Conservation (phyloP, 805 yeast genomes). For the Wickerhamiella dianesei region DNA sequence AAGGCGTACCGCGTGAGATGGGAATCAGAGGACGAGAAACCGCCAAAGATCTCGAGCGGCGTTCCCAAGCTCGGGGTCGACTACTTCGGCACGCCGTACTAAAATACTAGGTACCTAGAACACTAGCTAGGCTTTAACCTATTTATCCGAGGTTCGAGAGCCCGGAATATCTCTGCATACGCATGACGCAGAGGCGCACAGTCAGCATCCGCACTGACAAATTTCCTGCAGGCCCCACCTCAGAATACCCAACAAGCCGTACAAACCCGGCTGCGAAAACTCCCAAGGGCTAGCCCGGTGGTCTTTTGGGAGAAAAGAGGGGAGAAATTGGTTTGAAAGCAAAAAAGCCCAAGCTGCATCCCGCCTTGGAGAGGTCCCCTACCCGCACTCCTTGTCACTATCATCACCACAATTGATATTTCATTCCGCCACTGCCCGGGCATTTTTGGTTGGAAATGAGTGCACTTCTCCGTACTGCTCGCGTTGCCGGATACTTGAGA, state of each 20-base stretch:
- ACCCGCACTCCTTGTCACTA: too few species aligned
- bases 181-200: background rate
- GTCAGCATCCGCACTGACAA: background rate
- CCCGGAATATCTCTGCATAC: background rate
- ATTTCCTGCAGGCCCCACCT: background rate
- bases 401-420: background rate
- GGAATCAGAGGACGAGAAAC: conserved; percentile 33
- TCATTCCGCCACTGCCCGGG: background rate
- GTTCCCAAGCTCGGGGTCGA: conserved; percentile 10
- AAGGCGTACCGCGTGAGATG: conserved; percentile 47
- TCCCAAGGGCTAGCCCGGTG: too few species aligned
- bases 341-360: too few species aligned
- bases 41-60: background rate
- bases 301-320: background rate
- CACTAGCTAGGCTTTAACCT: background rate
- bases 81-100: conserved; percentile 1
- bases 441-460: conserved; percentile 13
- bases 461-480: conserved; percentile 13
- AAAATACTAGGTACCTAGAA: background rate
- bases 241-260: background rate
- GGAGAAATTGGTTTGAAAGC: background rate
- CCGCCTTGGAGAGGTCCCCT: too few species aligned
- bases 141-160: background rate
- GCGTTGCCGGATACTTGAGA: conserved; percentile 7
- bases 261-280: too few species aligned